Percentiles rank a stretch among this genome's conserved stretches.
Evolutionary conservation across 2,329 filamentous ascomycete species (phyloP).

Genomic region (Penicillium sp.): DNA sequence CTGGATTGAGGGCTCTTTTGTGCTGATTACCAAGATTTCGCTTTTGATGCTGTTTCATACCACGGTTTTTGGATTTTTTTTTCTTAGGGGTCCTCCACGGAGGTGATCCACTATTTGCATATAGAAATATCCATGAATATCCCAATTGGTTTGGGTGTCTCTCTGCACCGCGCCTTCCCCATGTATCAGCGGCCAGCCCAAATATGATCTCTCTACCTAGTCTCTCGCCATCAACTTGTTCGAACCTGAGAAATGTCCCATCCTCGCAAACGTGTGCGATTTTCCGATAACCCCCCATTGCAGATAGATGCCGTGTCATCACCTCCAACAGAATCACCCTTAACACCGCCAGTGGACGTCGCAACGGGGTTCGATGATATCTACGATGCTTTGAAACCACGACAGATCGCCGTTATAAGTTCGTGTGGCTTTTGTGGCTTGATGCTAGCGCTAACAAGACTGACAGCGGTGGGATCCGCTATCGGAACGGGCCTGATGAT

Average conservation of each 20-base stretch:
- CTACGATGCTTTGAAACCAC: constrained; percentile 16
- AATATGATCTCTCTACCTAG: background rate
- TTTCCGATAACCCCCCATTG: constrained; percentile 4
- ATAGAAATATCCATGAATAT: constrained; percentile 17
- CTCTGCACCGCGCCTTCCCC: background rate
- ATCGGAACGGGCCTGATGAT: constrained; percentile 32
- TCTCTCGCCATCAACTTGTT: background rate
- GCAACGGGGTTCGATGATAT: constrained; percentile 20
- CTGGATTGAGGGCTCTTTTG: background rate
- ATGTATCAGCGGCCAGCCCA: background rate
- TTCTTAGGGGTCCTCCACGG: background rate
- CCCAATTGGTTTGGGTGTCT: background rate
- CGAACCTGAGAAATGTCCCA: background rate
- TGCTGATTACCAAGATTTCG: constrained; percentile 17
- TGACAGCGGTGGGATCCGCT: constrained; percentile 27
- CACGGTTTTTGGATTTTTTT: background rate
- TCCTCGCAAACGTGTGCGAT: constrained; percentile 7
- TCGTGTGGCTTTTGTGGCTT: constrained; percentile 4
- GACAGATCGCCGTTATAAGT: constrained; percentile 25
- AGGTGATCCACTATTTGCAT: constrained; percentile 12
- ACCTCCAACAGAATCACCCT: background rate
- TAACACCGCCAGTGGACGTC: constrained; percentile 2
- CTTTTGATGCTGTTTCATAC: constrained; percentile 14
- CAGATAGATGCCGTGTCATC: background rate
- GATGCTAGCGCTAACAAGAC: constrained; percentile 3